These are phyloP conservation scores for Auriscalpium vulgare DNA, from an alignment of 768 basidiomycete species.

Conservation along the genomic window DNA sequence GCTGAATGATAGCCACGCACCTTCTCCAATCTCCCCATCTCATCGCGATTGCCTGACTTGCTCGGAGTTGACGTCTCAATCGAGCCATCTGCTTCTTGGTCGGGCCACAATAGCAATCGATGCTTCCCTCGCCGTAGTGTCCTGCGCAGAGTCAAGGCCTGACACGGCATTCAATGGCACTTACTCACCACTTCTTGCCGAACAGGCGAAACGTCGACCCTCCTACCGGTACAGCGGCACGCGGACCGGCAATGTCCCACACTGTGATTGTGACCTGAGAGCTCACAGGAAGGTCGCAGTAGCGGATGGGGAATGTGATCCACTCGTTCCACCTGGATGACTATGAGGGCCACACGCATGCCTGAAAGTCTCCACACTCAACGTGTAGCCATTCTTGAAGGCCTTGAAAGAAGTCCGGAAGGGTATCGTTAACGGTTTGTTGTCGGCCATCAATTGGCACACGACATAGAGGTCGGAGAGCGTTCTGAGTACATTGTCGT, in stretches of 20 bases:
- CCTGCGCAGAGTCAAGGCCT: slow-evolving; percentile 32
- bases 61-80: slow-evolving; percentile 81
- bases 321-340: slow-evolving; percentile 85
- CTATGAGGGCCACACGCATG: too few species aligned
- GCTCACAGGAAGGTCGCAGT: slow-evolving; percentile 85
- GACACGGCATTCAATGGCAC: neutral
- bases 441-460: slow-evolving; percentile 86
- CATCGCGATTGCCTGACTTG: slow-evolving; percentile 73
- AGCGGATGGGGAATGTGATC: slow-evolving; percentile 85
- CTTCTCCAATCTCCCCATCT: slow-evolving; percentile 94
- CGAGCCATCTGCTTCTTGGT: slow-evolving; percentile 78
- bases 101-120: slow-evolving; percentile 76
- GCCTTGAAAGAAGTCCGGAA: slow-evolving; percentile 90
- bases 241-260: slow-evolving; percentile 88
- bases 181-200: slow-evolving; percentile 79
- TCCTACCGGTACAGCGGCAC: slow-evolving; percentile 75
- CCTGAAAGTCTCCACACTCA: slow-evolving; percentile 17
- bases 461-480: slow-evolving; percentile 92
- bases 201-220: slow-evolving; percentile 89
- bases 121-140: slow-evolving; percentile 90
- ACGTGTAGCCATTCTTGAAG: slow-evolving; percentile 81
- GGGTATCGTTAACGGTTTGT: slow-evolving; percentile 86
- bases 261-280: slow-evolving; percentile 91
- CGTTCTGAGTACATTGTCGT: slow-evolving; percentile 38
- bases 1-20: slow-evolving; percentile 28